A percentile compares a stretch with the other conserved stretches of the same genome.
Evolutionary conservation across 1,284 basidiomycete species (phyloP).

Genomic region (Ustilago tritici): DNA sequence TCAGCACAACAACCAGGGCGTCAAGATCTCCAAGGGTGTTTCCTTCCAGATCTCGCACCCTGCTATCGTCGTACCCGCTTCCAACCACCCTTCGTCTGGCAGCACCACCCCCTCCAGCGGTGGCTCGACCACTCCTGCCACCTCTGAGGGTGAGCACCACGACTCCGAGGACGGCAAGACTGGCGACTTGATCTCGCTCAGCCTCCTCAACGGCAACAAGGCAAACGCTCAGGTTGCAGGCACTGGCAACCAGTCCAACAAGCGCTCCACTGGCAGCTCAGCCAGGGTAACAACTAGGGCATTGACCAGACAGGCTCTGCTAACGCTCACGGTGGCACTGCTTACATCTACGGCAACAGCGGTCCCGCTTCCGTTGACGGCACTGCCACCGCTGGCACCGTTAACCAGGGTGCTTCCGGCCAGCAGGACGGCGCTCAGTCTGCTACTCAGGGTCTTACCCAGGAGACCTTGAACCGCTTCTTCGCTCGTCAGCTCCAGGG

Average conservation of each 20-base stretch:
- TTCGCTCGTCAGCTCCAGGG: conserved; percentile 26
- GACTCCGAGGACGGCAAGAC: conserved; percentile 8
- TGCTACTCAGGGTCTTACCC: conserved; percentile 29
- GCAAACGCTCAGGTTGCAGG: conserved; percentile 27
- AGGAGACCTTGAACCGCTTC: conserved; percentile 32
- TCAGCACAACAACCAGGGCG: conserved; percentile 34
- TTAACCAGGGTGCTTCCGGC: conserved; percentile 27
- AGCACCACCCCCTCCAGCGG: not conserved
- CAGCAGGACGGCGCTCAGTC: conserved; percentile 37
- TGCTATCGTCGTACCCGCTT: conserved; percentile 16
- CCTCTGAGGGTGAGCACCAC: not conserved
- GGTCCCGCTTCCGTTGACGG: conserved; percentile 29
- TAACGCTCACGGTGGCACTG: conserved; percentile 28
- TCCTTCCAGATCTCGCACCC: conserved; percentile 19
- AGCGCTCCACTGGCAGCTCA: conserved; percentile 19
- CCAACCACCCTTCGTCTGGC: conserved; percentile 4
- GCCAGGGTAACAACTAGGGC: conserved; percentile 38
- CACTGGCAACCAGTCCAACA: conserved; percentile 29
- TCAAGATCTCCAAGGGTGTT: conserved; percentile 22
- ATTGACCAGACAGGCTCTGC: conserved; percentile 33
- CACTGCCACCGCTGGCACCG: conserved; percentile 23
- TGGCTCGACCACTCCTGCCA: conserved; percentile 1
- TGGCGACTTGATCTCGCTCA: conserved; percentile 23
- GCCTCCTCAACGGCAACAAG: conserved; percentile 30
- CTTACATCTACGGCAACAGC: conserved; percentile 30